Evolutionary conservation across 805 yeast genomes (phyloP).

Genomic region (Schwanniomyces polymorphus): DNA sequence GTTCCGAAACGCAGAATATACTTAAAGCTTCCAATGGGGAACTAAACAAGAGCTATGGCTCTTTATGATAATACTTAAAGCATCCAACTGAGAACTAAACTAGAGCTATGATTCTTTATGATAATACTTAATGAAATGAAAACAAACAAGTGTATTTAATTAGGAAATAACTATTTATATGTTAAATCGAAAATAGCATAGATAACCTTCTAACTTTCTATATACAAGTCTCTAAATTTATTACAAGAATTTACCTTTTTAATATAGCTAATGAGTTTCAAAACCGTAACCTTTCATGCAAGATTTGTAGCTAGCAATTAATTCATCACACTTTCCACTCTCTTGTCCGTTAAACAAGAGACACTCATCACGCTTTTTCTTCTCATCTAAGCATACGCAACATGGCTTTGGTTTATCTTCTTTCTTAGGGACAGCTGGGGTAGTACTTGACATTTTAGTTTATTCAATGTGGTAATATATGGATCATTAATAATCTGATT

Average conservation of each 20-base stretch:
- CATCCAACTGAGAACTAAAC: background rate
- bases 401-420: constrained; percentile 84
- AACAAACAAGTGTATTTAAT: background rate
- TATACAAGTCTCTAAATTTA: background rate
- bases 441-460: constrained; percentile 1
- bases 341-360: constrained; percentile 81
- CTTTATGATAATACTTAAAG: background rate
- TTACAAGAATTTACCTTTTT: background rate
- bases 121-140: background rate
- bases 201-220: background rate
- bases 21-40: background rate
- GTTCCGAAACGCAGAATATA: background rate
- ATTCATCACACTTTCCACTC: constrained; percentile 71
- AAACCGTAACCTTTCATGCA: constrained; percentile 96
- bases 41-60: background rate
- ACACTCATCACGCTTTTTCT: constrained; percentile 83
- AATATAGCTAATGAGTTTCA: constrained; percentile 29
- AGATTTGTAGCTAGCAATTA: constrained; percentile 69
- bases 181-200: background rate
- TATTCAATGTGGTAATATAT: constrained; percentile 5
- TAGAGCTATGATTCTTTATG: background rate
- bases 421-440: constrained; percentile 2
- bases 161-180: background rate
- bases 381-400: constrained; percentile 89
- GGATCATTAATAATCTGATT: background rate